phyloP scores from a whole-genome alignment of 306 rosid species.

The Quercus alba region DNA sequence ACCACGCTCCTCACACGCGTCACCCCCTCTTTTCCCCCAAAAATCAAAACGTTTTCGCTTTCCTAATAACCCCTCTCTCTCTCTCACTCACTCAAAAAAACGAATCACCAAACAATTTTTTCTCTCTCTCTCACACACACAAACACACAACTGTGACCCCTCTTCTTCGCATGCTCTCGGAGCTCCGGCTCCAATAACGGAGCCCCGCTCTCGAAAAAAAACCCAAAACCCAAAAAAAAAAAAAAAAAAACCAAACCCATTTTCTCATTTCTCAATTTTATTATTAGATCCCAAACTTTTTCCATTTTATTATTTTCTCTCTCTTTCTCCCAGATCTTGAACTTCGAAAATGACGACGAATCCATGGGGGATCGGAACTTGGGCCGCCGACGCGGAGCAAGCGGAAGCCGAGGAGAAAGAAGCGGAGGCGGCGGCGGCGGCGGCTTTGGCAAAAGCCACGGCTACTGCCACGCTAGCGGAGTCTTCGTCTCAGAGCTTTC shows the following conservation, averaged over 20 bases:
- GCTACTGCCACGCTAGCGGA: conserved; percentile 17
- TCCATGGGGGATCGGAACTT: conserved; percentile 91
- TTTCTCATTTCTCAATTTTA: neutral
- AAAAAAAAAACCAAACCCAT: neutral
- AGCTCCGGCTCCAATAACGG: conserved; percentile 80
- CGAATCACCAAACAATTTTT: neutral
- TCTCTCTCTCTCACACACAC: neutral
- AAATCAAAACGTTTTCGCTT: no score
- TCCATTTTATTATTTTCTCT: neutral
- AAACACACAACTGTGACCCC: conserved; percentile 21
- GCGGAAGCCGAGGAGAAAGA: conserved; percentile 86
- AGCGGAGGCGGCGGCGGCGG: conserved; percentile 32
- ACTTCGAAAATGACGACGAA: conserved; percentile 59
- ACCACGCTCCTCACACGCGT: neutral
- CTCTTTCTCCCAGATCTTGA: conserved; percentile 37
- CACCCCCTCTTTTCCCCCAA: neutral
- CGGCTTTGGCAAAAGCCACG: neutral
- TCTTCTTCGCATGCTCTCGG: conserved; percentile 48
- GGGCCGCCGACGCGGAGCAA: conserved; percentile 97
- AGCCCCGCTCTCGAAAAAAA: conserved; percentile 46
- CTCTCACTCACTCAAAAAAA: neutral
- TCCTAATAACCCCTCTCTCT: no score
- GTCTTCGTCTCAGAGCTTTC: conserved; percentile 53
- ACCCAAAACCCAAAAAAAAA: neutral
- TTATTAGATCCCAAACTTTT: no score